Evolutionary conservation across 305 asterid genomes (phyloP), one percentile per base, ranked within the genome.

Genomic region (Fraxinus angustifolia): DNA sequence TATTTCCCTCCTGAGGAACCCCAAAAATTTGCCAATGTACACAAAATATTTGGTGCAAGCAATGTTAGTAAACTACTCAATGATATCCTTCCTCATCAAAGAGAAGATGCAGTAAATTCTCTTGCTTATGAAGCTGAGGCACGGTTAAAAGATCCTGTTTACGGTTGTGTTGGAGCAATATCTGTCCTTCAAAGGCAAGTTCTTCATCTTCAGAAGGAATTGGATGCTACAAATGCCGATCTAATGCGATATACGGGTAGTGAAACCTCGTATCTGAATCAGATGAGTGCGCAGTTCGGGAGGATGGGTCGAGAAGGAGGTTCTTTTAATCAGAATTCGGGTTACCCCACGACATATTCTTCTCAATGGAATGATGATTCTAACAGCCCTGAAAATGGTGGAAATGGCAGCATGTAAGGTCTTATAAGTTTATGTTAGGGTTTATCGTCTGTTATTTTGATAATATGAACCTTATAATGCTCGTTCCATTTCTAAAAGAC

Each of bases 81-180:
- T 76, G 94, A 90, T 68, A 89, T 92, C 85, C 84, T 74, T 21
- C 91, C 96, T 14, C 88, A 89, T 12, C 94, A 92, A 8, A 82
- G 96, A 67, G 93, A 90, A 58, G 96, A 91, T 8, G 93, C 94
- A 0, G 96, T 91, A 1, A 91, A 89, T 48, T 92, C 94, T n/a
- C 91, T 92, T 0, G 93, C 94, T 0, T 92, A 90, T 79, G 96
- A 91, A 33, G 96, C 96, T 0, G 94, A 90, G 62, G 96, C 96
- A 6, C 90, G 96, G 1, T 80, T 90, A 11, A 90, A 87, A 35
- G 94, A 92, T 72, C 96, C 96, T 1, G 94, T 92, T 7, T 88
- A 92, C 75, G 96, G 96, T 35, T 92, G 96, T 62, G 94, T 92
- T 0, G 93, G 92, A n/a, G 94, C 92, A 82, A 92, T 92, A 78